Evolutionary conservation across 2,329 filamentous ascomycete genomes (phyloP).

Genomic region (Kalmusia sp.): DNA sequence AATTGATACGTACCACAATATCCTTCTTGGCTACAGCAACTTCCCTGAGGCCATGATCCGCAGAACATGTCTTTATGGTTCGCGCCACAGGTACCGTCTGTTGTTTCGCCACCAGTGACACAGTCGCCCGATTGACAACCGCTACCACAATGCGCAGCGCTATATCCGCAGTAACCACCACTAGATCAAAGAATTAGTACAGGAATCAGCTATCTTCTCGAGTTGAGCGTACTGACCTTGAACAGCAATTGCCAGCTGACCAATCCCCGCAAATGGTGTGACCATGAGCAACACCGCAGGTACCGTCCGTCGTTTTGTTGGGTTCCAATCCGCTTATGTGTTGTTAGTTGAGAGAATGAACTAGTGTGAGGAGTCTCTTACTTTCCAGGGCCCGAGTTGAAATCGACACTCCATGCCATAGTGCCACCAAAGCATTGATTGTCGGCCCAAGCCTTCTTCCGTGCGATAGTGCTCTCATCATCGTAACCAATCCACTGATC

Average conservation of each 20-base stretch:
- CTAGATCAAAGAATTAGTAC: background rate
- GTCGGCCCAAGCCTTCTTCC: slow-evolving; percentile 22
- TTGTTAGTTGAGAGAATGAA: no score
- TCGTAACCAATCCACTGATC: slow-evolving; percentile 50
- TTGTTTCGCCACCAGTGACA: background rate
- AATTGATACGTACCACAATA: background rate
- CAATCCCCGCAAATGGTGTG: slow-evolving; percentile 58
- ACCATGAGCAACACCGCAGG: slow-evolving; percentile 54
- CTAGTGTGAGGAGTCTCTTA: background rate
- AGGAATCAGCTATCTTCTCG: no score
- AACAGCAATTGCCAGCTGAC: slow-evolving; percentile 57
- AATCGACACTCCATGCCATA: slow-evolving; percentile 30
- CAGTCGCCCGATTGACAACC: slow-evolving; percentile 1
- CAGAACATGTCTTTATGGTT: background rate
- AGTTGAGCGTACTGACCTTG: slow-evolving; percentile 58
- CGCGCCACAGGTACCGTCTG: background rate
- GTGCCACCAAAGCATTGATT: slow-evolving; percentile 33
- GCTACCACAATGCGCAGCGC: background rate
- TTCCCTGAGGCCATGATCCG: background rate
- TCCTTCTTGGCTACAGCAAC: background rate
- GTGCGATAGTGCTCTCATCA: slow-evolving; percentile 35
- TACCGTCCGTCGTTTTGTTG: slow-evolving; percentile 53
- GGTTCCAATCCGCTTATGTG: background rate
- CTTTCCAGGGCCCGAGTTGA: slow-evolving; percentile 18
- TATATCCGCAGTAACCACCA: background rate